phyloP scores from a whole-genome alignment of 2,329 filamentous ascomycete species.

The Aureobasidium zeae region DNA sequence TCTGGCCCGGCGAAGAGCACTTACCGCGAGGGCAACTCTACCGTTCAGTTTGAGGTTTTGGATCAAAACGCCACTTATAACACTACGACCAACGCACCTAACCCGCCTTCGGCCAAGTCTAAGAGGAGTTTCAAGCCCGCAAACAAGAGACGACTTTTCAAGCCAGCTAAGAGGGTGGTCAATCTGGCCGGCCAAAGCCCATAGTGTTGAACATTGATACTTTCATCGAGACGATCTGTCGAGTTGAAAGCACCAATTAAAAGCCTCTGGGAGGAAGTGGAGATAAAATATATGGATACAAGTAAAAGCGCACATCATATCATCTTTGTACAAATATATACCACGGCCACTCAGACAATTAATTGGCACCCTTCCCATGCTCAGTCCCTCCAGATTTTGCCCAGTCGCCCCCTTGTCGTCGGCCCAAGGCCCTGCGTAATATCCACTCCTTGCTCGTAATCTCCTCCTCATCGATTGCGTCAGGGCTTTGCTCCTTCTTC shows the following conservation, averaged over 20 bases:
- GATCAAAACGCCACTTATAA: conserved; percentile 10
- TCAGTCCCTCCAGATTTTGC: conserved; percentile 30
- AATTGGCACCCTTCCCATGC: too few species aligned
- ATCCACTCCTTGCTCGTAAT: conserved; percentile 35
- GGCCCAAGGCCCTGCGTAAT: conserved; percentile 32
- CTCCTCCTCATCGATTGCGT: conserved; percentile 22
- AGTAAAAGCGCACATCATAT: too few species aligned
- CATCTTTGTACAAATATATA: too few species aligned
- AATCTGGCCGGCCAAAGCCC: too few species aligned
- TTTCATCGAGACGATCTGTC: too few species aligned
- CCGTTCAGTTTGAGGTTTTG: conserved; percentile 15
- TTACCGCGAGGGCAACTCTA: conserved; percentile 32
- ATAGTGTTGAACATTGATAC: too few species aligned
- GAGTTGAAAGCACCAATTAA: too few species aligned
- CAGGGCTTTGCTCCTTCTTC: conserved; percentile 17
- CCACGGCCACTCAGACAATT: too few species aligned
- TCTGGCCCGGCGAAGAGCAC: conserved; percentile 29
- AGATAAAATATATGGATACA: too few species aligned
- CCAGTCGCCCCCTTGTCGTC: conserved; percentile 27
- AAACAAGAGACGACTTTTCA: conserved; percentile 11
- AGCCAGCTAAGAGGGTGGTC: conserved; percentile 6
- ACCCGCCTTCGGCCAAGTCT: neutral
- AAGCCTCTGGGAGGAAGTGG: too few species aligned
- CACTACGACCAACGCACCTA: conserved; percentile 13
- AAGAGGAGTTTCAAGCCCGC: conserved; percentile 9